phyloP scores from a whole-genome alignment of 2,329 filamentous ascomycete genomes.

The Plenodomus biglobosus region DNA sequence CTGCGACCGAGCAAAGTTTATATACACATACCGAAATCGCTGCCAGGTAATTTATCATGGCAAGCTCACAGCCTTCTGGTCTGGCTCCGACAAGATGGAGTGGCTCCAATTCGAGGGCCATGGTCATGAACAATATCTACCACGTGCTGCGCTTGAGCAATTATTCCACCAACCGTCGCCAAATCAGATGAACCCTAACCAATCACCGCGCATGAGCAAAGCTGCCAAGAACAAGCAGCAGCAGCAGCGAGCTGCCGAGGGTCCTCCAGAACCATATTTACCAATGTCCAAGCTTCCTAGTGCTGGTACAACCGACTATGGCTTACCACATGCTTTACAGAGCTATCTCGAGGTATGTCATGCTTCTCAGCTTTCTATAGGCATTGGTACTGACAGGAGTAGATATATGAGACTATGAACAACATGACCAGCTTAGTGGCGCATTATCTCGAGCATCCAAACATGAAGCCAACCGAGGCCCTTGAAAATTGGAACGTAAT shows the following conservation, averaged over 20 bases:
- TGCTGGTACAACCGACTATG: constrained; percentile 53
- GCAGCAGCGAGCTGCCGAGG: constrained; percentile 23
- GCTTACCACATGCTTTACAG: constrained; percentile 59
- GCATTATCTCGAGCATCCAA: constrained; percentile 56
- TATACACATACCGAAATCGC: constrained; percentile 85
- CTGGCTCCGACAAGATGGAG: constrained; percentile 75
- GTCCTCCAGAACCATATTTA: constrained; percentile 45
- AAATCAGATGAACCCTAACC: constrained; percentile 52
- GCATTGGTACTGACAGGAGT: constrained; percentile 27
- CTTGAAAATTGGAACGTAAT: constrained; percentile 55
- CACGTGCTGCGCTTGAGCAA: constrained; percentile 61
- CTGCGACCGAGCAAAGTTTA: constrained; percentile 74
- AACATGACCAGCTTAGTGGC: constrained; percentile 64
- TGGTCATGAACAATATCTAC: constrained; percentile 80
- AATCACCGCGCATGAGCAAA: constrained; percentile 57
- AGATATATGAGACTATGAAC: constrained; percentile 67
- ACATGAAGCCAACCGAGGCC: constrained; percentile 58
- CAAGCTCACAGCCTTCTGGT: constrained; percentile 75
- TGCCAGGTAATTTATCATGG: constrained; percentile 80
- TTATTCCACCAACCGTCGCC: constrained; percentile 52
- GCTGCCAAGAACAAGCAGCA: constrained; percentile 58
- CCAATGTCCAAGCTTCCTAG: constrained; percentile 50
- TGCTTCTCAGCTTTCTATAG: constrained; percentile 5
- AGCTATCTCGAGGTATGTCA: constrained; percentile 62
- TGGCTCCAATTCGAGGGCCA: constrained; percentile 78